Evolutionary conservation across 2,329 filamentous ascomycete species (phyloP).

Genomic region (Endoconidiophora polonica): DNA sequence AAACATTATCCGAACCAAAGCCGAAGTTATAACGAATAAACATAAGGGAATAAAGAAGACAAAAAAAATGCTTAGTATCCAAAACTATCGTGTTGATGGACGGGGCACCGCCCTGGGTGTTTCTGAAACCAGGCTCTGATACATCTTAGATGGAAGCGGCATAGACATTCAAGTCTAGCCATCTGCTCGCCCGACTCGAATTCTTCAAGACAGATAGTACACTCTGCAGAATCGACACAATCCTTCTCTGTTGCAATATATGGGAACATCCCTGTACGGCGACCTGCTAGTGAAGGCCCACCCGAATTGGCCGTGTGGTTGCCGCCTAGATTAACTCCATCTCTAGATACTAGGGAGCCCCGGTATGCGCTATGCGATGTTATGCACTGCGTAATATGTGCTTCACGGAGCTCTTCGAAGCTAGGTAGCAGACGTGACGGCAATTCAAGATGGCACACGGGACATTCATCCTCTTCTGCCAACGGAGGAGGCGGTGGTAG

Average conservation of each 20-base stretch:
- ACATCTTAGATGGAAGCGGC: constrained; percentile 44
- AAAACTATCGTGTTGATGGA: constrained; percentile 47
- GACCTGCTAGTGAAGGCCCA: constrained; percentile 20
- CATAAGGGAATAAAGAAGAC: background rate
- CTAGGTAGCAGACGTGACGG: constrained; percentile 39
- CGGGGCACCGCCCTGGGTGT: constrained; percentile 46
- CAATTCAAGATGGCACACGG: constrained; percentile 56
- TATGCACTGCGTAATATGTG: constrained; percentile 44
- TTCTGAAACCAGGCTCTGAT: constrained; percentile 46
- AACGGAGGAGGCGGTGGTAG: constrained; percentile 32
- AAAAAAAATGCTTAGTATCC: constrained; percentile 23
- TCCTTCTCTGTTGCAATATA: constrained; percentile 52
- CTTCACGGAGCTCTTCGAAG: constrained; percentile 37
- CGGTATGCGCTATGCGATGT: constrained; percentile 33
- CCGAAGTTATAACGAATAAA: background rate
- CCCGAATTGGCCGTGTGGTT: background rate
- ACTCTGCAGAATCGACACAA: constrained; percentile 50
- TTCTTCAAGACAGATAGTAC: constrained; percentile 51
- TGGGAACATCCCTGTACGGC: constrained; percentile 44
- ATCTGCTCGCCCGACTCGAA: constrained; percentile 45
- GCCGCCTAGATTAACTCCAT: background rate
- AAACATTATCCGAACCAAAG: background rate
- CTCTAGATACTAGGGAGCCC: background rate
- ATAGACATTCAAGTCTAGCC: constrained; percentile 51
- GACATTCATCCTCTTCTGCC: constrained; percentile 63